Conservation (phyloP, 2,329 filamentous ascomycete genomes). For the Neonectria sp. region DNA sequence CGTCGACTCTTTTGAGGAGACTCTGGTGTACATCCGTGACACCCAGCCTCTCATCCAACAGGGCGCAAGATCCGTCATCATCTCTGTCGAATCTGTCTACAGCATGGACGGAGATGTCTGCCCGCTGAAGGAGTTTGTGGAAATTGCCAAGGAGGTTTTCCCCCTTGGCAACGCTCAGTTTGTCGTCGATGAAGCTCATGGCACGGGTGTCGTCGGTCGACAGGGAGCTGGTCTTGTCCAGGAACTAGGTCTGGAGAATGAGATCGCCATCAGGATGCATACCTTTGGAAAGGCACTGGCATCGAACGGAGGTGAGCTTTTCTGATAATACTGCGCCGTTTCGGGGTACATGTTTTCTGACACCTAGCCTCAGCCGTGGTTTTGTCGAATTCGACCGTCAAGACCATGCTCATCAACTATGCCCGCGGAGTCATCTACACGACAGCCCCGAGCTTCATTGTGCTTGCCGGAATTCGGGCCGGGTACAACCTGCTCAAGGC, state of each 20-base stretch:
- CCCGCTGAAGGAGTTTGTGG: constrained; percentile 56
- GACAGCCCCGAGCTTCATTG: constrained; percentile 38
- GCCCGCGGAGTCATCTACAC: constrained; percentile 39
- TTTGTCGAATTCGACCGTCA: constrained; percentile 37
- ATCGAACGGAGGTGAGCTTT: constrained; percentile 49
- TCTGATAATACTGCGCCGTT: neutral
- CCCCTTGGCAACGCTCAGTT: constrained; percentile 60
- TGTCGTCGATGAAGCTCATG: constrained; percentile 71
- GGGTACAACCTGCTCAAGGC: constrained; percentile 38
- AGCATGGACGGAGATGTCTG: constrained; percentile 64
- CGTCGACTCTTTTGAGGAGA: constrained; percentile 52
- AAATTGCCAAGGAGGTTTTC: constrained; percentile 53
- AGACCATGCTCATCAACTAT: constrained; percentile 39
- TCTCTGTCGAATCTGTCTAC: constrained; percentile 61
- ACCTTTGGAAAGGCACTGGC: constrained; percentile 69
- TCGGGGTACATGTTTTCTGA: too few relatives aligned
- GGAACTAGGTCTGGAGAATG: constrained; percentile 63
- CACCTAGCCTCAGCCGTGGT: constrained; percentile 32
- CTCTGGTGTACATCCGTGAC: constrained; percentile 51
- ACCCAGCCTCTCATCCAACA: constrained; percentile 48
- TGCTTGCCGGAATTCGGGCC: constrained; percentile 38
- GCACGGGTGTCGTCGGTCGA: constrained; percentile 64
- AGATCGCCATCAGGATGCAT: constrained; percentile 65
- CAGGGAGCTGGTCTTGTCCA: constrained; percentile 65
- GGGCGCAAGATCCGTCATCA: constrained; percentile 53